Evolutionary conservation across 768 basidiomycete genomes (phyloP).

Genomic region (Trametes maxima): DNA sequence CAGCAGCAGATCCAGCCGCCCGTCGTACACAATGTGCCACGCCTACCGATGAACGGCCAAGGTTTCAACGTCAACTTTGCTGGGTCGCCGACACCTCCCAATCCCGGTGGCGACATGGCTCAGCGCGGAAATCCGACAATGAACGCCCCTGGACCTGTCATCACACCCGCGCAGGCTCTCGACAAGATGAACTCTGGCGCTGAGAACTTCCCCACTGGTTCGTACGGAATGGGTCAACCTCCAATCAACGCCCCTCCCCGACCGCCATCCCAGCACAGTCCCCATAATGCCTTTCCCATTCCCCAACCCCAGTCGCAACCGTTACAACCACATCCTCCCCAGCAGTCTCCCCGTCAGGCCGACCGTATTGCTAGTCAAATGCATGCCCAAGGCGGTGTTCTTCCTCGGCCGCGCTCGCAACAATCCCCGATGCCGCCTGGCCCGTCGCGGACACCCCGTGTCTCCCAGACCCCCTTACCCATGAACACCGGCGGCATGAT

Average conservation of each 20-base stretch:
- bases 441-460: conserved; percentile 51
- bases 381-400: conserved; percentile 27
- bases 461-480: conserved; percentile 39
- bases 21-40: conserved; percentile 32
- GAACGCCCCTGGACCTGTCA: conserved; percentile 45
- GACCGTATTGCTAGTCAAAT: conserved; percentile 38
- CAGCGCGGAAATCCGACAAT: conserved; percentile 36
- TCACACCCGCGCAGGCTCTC: conserved; percentile 67
- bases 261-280: conserved; percentile 30
- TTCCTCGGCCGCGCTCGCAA: conserved; percentile 61
- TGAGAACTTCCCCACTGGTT: conserved; percentile 6
- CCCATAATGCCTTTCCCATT: conserved; percentile 23
- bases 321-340: conserved; percentile 32
- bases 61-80: conserved; percentile 46
- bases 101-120: conserved; percentile 45
- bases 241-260: conserved; percentile 9
- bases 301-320: conserved; percentile 24
- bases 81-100: conserved; percentile 48
- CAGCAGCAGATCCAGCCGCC: conserved; percentile 36
- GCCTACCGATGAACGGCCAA: conserved; percentile 18
- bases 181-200: conserved; percentile 47
- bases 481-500: conserved; percentile 25
- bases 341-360: conserved; percentile 49
- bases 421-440: conserved; percentile 44
- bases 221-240: conserved; percentile 15